These are phyloP conservation scores for Entrophospora sp. DNA, from an alignment of 192 early-diverging fungal species.

Conservation along the genomic window DNA sequence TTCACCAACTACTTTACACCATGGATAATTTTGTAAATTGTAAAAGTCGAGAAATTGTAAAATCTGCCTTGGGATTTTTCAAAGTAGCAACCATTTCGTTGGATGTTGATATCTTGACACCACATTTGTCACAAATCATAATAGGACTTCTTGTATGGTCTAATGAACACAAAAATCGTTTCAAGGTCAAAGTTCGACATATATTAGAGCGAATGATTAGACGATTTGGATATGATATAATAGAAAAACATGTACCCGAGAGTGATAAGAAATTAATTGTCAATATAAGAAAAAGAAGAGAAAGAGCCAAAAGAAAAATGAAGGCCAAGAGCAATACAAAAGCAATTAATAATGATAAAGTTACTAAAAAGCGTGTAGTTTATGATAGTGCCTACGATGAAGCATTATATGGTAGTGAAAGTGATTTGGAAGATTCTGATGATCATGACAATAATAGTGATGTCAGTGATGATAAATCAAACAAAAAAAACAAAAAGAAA, in stretches of 20 bases:
- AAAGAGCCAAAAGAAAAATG: slow-evolving; percentile 75
- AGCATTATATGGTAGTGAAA: slow-evolving; percentile 85
- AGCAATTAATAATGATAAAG: slow-evolving; percentile 30
- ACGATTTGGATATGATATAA: slow-evolving; percentile 70
- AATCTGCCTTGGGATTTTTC: slow-evolving; percentile 84
- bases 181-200: slow-evolving; percentile 87
- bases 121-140: slow-evolving; percentile 68
- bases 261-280: slow-evolving; percentile 77
- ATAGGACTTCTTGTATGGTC: slow-evolving; percentile 70
- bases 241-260: slow-evolving; percentile 76
- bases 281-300: slow-evolving; percentile 89
- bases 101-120: slow-evolving; percentile 58
- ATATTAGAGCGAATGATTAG: slow-evolving; percentile 87
- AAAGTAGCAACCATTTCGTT: slow-evolving; percentile 83
- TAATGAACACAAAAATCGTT: slow-evolving; percentile 76
- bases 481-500: slow-evolving; percentile 19
- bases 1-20: slow-evolving; percentile 69
- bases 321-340: slow-evolving; percentile 32
- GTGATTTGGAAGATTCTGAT: slow-evolving; percentile 76
- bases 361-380: slow-evolving; percentile 31
- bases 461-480: neutral
- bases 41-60: slow-evolving; percentile 84
- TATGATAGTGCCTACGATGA: slow-evolving; percentile 74
- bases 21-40: slow-evolving; percentile 73
- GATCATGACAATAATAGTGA: slow-evolving; percentile 24